Conservation (phyloP, 2,329 filamentous ascomycete genomes). For the Cylindrodendrum hubeiense region DNA sequence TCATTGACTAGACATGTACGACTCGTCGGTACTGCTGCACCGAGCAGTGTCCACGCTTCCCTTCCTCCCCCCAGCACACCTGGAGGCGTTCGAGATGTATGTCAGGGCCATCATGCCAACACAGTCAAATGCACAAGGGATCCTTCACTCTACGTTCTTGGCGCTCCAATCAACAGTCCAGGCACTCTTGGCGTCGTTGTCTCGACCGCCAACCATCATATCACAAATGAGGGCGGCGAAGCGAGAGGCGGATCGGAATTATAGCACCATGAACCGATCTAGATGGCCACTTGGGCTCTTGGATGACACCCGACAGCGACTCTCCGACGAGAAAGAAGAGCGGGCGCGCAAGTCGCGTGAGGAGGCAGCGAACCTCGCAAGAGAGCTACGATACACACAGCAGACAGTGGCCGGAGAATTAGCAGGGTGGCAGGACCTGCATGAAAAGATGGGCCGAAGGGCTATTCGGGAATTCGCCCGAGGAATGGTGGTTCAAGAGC, state of each 20-base stretch:
- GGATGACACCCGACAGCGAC: slow-evolving; percentile 86
- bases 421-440: slow-evolving; percentile 92
- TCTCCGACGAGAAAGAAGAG: slow-evolving; percentile 87
- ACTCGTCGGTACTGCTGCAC: slow-evolving; percentile 70
- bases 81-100: slow-evolving; percentile 79
- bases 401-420: slow-evolving; percentile 92
- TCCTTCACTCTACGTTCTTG: slow-evolving; percentile 81
- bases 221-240: slow-evolving; percentile 79
- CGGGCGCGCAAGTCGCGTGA: slow-evolving; percentile 77
- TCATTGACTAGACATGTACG: slow-evolving; percentile 71
- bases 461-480: slow-evolving; percentile 82
- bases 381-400: slow-evolving; percentile 91
- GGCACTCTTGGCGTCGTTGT: slow-evolving; percentile 83
- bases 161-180: slow-evolving; percentile 87
- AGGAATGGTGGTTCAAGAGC: slow-evolving; percentile 84
- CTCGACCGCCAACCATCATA: slow-evolving; percentile 83
- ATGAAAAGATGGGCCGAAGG: slow-evolving; percentile 80
- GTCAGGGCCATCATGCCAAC: slow-evolving; percentile 73
- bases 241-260: slow-evolving; percentile 82
- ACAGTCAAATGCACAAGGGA: slow-evolving; percentile 78
- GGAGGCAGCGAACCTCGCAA: slow-evolving; percentile 80
- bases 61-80: slow-evolving; percentile 77
- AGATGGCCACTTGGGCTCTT: slow-evolving; percentile 86
- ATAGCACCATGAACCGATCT: slow-evolving; percentile 79
- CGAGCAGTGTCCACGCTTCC: slow-evolving; percentile 66